These are phyloP conservation scores for Fusarium sp. DNA, from an alignment of 2,329 filamentous ascomycete species.

Conservation along the genomic window DNA sequence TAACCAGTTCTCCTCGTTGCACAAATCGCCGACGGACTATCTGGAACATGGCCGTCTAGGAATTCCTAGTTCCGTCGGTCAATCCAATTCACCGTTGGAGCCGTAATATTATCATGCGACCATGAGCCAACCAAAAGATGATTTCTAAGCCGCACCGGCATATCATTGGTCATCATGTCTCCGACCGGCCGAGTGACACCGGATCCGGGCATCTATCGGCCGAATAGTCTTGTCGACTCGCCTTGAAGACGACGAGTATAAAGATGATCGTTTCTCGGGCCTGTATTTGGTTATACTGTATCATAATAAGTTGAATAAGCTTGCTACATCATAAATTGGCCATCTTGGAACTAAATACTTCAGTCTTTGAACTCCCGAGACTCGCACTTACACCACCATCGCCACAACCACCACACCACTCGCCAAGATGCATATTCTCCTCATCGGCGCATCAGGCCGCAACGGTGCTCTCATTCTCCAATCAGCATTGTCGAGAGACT, in stretches of 20 bases:
- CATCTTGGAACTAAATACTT: background rate
- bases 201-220: conserved; percentile 45
- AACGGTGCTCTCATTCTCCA: conserved; percentile 62
- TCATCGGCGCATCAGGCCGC: conserved; percentile 64
- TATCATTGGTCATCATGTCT: background rate
- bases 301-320: too few relatives aligned
- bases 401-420: background rate
- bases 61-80: background rate
- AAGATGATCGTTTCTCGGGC: background rate
- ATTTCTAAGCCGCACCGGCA: conserved; percentile 3
- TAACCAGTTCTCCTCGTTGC: background rate
- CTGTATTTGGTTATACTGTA: too few relatives aligned
- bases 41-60: background rate
- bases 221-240: conserved; percentile 28
- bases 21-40: background rate
- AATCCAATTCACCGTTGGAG: background rate
- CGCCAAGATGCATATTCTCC: conserved; percentile 60
- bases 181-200: conserved; percentile 36
- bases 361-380: background rate
- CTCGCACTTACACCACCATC: conserved; percentile 17
- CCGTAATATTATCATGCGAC: background rate
- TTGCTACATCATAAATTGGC: too few relatives aligned
- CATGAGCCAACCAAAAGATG: background rate
- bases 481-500: conserved; percentile 56
- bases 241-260: conserved; percentile 25